These are phyloP conservation scores for Fusarium beomiforme DNA, from an alignment of 2,329 filamentous ascomycete genomes.

Conservation along the genomic window DNA sequence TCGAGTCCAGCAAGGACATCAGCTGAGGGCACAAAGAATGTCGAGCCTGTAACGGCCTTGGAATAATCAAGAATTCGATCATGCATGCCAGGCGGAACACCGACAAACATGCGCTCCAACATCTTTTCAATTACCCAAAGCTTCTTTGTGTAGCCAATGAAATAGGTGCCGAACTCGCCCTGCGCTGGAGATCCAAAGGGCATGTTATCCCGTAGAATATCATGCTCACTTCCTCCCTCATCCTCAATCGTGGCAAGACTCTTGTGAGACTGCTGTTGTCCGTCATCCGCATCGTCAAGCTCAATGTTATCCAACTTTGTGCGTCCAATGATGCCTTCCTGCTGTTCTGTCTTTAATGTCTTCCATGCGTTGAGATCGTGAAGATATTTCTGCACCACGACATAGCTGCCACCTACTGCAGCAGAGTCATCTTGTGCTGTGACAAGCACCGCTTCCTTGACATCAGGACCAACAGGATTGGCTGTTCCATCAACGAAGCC, in stretches of 20 bases:
- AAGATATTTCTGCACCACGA: conserved; percentile 69
- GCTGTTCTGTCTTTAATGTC: conserved; percentile 57
- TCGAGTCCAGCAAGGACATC: conserved; percentile 17
- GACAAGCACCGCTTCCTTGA: conserved; percentile 56
- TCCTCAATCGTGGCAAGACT: conserved; percentile 64
- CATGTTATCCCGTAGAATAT: conserved; percentile 69
- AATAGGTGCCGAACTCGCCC: conserved; percentile 66
- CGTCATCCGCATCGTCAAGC: conserved; percentile 59
- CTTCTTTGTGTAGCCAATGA: conserved; percentile 63
- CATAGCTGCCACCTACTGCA: conserved; percentile 61
- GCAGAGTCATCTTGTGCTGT: conserved; percentile 52
- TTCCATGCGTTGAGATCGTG: conserved; percentile 62
- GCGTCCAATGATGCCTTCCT: conserved; percentile 66
- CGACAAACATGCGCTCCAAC: conserved; percentile 67
- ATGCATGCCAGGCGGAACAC: conserved; percentile 62
- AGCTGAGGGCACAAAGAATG: conserved; percentile 61
- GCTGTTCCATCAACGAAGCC: conserved; percentile 70
- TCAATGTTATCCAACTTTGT: conserved; percentile 68
- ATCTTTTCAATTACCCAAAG: conserved; percentile 69
- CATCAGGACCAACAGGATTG: conserved; percentile 61
- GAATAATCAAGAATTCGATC: conserved; percentile 67
- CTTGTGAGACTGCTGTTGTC: conserved; percentile 64
- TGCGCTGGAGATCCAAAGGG: conserved; percentile 64
- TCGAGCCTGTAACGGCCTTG: conserved; percentile 59
- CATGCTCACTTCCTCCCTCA: conserved; percentile 59